These are phyloP conservation scores for Hypoxylon sp. DNA, from an alignment of 2,329 filamentous ascomycete species.

Conservation along the genomic window DNA sequence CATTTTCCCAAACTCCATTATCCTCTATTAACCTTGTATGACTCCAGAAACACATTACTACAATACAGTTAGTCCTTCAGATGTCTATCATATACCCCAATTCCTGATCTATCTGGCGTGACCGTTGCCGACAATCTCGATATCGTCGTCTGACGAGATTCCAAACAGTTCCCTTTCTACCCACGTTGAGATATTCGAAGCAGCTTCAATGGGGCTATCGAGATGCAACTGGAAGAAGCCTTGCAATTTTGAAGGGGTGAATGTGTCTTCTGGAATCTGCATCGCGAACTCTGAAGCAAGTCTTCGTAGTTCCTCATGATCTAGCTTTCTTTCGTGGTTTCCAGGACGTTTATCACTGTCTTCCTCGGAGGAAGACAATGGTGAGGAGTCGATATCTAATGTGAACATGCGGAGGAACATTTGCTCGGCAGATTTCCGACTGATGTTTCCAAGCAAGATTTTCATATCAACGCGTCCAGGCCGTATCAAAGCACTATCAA, in stretches of 20 bases:
- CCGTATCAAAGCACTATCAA: slow-evolving; percentile 71
- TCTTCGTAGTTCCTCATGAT: slow-evolving; percentile 32
- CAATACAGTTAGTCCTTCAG: slow-evolving; percentile 15
- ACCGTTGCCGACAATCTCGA: slow-evolving; percentile 51
- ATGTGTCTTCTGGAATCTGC: slow-evolving; percentile 54
- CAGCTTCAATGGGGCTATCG: slow-evolving; percentile 52
- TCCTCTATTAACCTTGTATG: slow-evolving; percentile 5
- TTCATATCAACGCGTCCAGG: slow-evolving; percentile 75
- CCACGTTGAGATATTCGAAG: slow-evolving; percentile 50
- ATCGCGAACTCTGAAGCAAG: slow-evolving; percentile 53
- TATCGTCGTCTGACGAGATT: slow-evolving; percentile 49
- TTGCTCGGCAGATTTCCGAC: slow-evolving; percentile 53
- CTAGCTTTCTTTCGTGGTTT: slow-evolving; percentile 7
- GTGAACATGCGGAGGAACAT: slow-evolving; percentile 58
- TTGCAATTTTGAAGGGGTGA: slow-evolving; percentile 57
- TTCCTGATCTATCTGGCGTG: slow-evolving; percentile 19
- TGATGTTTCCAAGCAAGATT: slow-evolving; percentile 61
- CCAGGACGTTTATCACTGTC: slow-evolving; percentile 5
- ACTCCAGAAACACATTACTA: slow-evolving; percentile 18
- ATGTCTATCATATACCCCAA: slow-evolving; percentile 22
- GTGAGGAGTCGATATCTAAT: slow-evolving; percentile 42
- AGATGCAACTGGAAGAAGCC: slow-evolving; percentile 57
- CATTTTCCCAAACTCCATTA: slow-evolving; percentile 22
- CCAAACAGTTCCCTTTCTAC: slow-evolving; percentile 51
- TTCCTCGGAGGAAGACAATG: slow-evolving; percentile 6